A percentile compares a stretch with the other conserved stretches of the same genome.
These are phyloP conservation scores for Prunus davidiana DNA, from an alignment of 306 rosid species.

Conservation along the genomic window DNA sequence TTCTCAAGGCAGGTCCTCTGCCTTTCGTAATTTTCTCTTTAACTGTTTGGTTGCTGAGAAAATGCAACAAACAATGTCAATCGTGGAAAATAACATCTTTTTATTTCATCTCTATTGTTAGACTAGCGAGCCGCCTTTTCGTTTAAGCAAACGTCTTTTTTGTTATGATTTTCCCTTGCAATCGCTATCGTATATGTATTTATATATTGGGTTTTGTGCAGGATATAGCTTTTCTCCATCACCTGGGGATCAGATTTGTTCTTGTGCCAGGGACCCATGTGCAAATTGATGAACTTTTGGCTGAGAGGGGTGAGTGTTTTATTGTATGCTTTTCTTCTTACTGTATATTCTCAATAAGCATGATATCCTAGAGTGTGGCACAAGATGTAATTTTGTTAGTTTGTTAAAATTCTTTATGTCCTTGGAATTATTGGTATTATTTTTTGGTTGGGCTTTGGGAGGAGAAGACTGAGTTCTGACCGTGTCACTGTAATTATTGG, in stretches of 20 bases:
- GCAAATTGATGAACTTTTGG: constrained; percentile 77
- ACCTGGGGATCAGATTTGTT: constrained; percentile 85
- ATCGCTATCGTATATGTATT: not conserved
- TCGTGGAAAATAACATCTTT: not conserved
- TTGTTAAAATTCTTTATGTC: not conserved
- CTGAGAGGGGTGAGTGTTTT: constrained; percentile 64
- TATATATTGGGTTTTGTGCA: constrained; percentile 32
- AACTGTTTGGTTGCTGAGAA: constrained; percentile 13
- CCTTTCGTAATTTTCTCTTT: not conserved
- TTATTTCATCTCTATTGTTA: not conserved
- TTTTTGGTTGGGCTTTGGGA: too few relatives aligned
- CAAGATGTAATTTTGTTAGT: not conserved
- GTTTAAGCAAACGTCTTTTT: not conserved
- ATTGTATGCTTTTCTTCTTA: not conserved
- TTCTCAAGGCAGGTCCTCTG: constrained; percentile 67
- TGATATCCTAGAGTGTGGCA: not conserved
- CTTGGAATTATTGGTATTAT: not conserved
- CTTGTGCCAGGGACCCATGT: constrained; percentile 90
- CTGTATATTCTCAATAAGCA: not conserved
- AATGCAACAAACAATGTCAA: not conserved
- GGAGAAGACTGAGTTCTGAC: too few relatives aligned
- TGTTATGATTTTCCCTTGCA: not conserved
- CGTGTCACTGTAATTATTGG: too few relatives aligned
- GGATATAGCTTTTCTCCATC: constrained; percentile 98
- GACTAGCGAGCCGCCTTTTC: not conserved